Conservation (phyloP, 2,329 filamentous ascomycete genomes). For the Lachnellula willkommii region DNA sequence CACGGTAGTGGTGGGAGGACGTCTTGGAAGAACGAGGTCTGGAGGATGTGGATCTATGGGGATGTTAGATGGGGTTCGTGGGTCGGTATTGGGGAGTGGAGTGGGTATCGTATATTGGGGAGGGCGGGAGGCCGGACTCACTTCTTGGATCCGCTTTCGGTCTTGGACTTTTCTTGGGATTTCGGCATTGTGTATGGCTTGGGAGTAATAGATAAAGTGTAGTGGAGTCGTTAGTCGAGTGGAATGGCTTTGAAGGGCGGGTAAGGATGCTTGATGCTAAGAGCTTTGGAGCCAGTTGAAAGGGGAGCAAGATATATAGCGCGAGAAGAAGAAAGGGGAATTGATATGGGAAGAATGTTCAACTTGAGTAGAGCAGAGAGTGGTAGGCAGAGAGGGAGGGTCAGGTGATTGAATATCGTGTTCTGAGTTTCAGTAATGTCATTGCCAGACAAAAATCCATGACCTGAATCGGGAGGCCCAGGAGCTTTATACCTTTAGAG, state of each 20-base stretch:
- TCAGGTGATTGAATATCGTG: too few relatives aligned
- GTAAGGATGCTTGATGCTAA: not conserved
- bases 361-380: too few relatives aligned
- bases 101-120: not conserved
- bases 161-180: not conserved
- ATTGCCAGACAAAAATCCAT: too few relatives aligned
- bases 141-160: not conserved
- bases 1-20: not conserved
- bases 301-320: not conserved
- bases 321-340: not conserved
- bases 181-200: not conserved
- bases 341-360: too few relatives aligned
- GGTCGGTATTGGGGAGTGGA: not conserved
- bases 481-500: too few relatives aligned
- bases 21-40: not conserved
- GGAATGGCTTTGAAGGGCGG: not conserved
- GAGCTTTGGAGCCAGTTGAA: not conserved
- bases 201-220: not conserved
- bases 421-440: too few relatives aligned
- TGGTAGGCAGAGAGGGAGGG: too few relatives aligned
- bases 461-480: too few relatives aligned
- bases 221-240: not conserved
- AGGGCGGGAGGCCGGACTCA: not conserved
- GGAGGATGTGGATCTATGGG: not conserved
- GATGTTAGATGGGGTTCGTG: not conserved